phyloP scores from a whole-genome alignment of 1,284 basidiomycete species.

The Vanrija humicola region DNA sequence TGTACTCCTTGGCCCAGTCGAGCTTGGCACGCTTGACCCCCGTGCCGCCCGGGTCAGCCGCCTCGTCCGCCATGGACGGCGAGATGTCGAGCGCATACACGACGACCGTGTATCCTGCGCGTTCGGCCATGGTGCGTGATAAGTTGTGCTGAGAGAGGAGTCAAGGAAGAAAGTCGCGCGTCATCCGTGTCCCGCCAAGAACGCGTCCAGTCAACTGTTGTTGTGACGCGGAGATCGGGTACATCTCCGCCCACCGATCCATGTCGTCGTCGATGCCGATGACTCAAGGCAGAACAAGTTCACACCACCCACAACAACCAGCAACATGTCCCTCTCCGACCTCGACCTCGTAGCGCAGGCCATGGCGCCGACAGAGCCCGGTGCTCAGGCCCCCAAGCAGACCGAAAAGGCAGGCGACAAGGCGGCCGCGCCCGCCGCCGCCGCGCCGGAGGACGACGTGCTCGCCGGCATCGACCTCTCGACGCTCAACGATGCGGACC shows the following conservation, averaged over 20 bases:
- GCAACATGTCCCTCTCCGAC: constrained; percentile 37
- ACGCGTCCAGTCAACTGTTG: background rate
- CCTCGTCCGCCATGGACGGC: constrained; percentile 69
- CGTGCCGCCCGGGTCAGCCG: constrained; percentile 58
- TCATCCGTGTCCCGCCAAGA: background rate
- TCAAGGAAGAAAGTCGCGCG: background rate
- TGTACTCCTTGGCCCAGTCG: constrained; percentile 75
- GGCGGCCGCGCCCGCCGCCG: background rate
- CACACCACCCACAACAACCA: background rate
- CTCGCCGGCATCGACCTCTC: constrained; percentile 23
- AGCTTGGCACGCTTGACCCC: constrained; percentile 68
- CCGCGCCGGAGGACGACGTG: constrained; percentile 3
- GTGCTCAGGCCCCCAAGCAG: background rate
- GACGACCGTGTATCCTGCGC: constrained; percentile 42
- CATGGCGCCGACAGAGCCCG: constrained; percentile 29
- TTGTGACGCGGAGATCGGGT: background rate
- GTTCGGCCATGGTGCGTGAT: constrained; percentile 23
- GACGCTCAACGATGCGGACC: constrained; percentile 20
- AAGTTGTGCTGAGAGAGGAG: background rate
- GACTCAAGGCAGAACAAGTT: background rate
- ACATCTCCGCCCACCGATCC: background rate
- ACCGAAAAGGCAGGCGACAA: background rate
- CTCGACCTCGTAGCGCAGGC: constrained; percentile 45
- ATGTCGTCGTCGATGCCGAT: background rate
- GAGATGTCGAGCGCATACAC: constrained; percentile 79